A percentile compares a stretch with the other conserved stretches of the same genome.
phyloP scores from a whole-genome alignment of 768 basidiomycete genomes.

The Dioszegia aurantiaca region DNA sequence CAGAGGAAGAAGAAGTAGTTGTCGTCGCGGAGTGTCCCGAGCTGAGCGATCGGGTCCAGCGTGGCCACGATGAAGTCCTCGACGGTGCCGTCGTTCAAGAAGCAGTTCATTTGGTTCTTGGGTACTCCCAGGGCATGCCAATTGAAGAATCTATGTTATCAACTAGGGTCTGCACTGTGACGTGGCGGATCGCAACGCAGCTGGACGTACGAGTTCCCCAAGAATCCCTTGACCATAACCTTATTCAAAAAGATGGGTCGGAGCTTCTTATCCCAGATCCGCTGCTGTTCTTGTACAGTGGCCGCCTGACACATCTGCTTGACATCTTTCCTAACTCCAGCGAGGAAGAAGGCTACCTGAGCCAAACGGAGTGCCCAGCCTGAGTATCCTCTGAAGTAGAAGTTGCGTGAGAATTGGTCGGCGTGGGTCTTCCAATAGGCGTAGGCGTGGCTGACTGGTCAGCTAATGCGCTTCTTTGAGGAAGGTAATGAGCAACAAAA shows the following conservation, averaged over 20 bases:
- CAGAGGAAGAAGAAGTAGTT: slow-evolving; percentile 65
- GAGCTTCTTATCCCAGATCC: slow-evolving; percentile 63
- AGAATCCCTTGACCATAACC: slow-evolving; percentile 59
- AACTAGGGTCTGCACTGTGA: slow-evolving; percentile 25
- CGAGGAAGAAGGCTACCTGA: slow-evolving; percentile 60
- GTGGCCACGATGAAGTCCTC: slow-evolving; percentile 54
- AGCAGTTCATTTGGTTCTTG: slow-evolving; percentile 64
- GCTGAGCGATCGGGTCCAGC: slow-evolving; percentile 53
- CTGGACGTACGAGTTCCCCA: slow-evolving; percentile 53
- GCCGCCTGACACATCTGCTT: slow-evolving; percentile 59
- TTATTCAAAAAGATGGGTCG: slow-evolving; percentile 64
- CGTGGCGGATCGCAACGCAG: slow-evolving; percentile 18
- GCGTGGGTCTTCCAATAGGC: slow-evolving; percentile 72
- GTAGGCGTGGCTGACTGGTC: slow-evolving; percentile 58
- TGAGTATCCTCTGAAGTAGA: slow-evolving; percentile 68
- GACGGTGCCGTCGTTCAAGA: slow-evolving; percentile 55
- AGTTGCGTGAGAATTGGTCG: slow-evolving; percentile 56
- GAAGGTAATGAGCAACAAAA: not conserved
- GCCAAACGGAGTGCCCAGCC: slow-evolving; percentile 65
- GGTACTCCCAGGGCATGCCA: slow-evolving; percentile 81
- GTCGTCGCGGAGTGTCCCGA: slow-evolving; percentile 54
- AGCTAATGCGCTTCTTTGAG: not conserved
- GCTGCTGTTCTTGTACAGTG: slow-evolving; percentile 61
- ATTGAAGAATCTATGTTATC: slow-evolving; percentile 55
- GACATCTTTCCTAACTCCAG: slow-evolving; percentile 62